Conservation (phyloP, 257 asterid species). For the Lycium ferocissimum region DNA sequence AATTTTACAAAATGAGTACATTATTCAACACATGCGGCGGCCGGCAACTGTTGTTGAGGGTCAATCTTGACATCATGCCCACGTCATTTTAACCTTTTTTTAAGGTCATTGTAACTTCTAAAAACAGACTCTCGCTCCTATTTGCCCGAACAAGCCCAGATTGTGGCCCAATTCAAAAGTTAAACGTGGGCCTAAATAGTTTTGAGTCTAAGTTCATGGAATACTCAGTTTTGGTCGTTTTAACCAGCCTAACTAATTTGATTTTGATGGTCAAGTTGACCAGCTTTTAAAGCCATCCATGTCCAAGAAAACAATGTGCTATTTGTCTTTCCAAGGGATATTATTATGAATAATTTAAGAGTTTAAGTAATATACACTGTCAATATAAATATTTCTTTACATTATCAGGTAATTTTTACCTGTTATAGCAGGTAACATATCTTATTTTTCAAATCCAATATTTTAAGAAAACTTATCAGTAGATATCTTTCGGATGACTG, state of each 20-base stretch:
- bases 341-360: background rate
- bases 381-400: no score
- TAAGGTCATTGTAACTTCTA: conserved; percentile 10
- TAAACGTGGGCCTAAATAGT: conserved; percentile 11
- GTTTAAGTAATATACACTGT: no score
- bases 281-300: background rate
- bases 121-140: background rate
- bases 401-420: background rate
- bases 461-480: no score
- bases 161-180: background rate
- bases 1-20: background rate
- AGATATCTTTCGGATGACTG: no score
- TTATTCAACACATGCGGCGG: conserved; percentile 24
- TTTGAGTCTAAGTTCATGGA: conserved; percentile 9
- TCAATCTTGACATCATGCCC: conserved; percentile 13
- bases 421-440: background rate
- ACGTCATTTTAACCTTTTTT: background rate
- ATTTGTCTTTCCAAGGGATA: background rate
- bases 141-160: background rate
- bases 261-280: background rate
- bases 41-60: background rate
- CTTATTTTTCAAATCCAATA: background rate
- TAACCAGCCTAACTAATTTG: background rate
- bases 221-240: background rate
- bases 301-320: background rate